These are phyloP conservation scores for Graphium sp. DNA, from an alignment of 2,329 filamentous ascomycete species.

Conservation along the genomic window DNA sequence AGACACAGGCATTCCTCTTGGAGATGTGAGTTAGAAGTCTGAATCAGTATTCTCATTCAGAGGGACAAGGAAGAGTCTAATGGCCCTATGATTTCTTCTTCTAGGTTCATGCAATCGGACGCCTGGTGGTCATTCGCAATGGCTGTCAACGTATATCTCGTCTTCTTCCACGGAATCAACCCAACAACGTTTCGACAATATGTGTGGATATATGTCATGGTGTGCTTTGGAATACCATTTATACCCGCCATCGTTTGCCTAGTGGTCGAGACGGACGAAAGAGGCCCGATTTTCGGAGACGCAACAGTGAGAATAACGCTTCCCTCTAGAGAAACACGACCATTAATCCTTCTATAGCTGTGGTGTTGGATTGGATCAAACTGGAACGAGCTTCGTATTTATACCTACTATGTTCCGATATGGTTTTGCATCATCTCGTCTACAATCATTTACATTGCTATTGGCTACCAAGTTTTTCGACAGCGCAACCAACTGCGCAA, in stretches of 20 bases:
- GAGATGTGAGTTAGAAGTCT: conserved; percentile 42
- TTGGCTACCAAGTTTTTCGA: conserved; percentile 43
- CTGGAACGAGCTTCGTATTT: conserved; percentile 40
- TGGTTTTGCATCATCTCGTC: conserved; percentile 42
- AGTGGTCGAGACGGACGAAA: conserved; percentile 25
- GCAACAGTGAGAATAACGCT: conserved; percentile 28
- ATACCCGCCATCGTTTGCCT: conserved; percentile 50
- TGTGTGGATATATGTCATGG: conserved; percentile 51
- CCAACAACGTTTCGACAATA: conserved; percentile 55
- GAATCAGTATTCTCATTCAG: neutral
- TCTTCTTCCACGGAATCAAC: conserved; percentile 42
- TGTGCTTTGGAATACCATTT: conserved; percentile 58
- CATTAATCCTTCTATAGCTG: conserved; percentile 26
- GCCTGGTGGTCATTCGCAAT: conserved; percentile 67
- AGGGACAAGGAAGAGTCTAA: too few relatives aligned
- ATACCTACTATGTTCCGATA: conserved; percentile 43
- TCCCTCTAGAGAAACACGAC: conserved; percentile 1
- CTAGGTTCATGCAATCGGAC: conserved; percentile 62
- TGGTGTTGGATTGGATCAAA: conserved; percentile 44
- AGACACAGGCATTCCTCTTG: conserved; percentile 42
- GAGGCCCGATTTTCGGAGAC: conserved; percentile 32
- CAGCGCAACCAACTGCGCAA: conserved; percentile 37
- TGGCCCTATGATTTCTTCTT: too few relatives aligned
- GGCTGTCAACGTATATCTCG: conserved; percentile 66
- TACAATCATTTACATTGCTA: conserved; percentile 34